A percentile compares a stretch with the other conserved stretches of the same genome.
Conservation (phyloP, 306 rosid species). For the Dryas drummondii region DNA sequence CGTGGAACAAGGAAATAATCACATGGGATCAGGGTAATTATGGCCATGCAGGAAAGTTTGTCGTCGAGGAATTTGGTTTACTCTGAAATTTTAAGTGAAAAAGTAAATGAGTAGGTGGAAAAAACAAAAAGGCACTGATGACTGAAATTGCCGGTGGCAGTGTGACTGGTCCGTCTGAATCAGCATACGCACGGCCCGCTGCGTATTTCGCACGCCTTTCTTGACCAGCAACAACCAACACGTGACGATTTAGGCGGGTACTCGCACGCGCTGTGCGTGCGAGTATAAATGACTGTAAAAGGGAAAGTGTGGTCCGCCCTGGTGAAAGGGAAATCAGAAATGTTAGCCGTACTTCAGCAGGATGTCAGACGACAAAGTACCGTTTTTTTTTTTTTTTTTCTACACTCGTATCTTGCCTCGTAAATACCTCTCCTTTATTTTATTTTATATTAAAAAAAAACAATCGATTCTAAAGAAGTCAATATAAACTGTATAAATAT, state of each 20-base stretch:
- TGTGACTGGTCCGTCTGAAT: background rate
- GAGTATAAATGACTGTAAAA: background rate
- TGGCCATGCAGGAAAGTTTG: background rate
- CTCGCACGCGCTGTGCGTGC: background rate
- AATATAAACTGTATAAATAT: too few species aligned
- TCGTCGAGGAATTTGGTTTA: background rate
- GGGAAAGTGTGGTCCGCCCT: background rate
- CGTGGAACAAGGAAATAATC: too few species aligned
- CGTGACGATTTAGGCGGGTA: background rate
- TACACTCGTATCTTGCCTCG: too few species aligned
- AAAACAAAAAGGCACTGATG: background rate
- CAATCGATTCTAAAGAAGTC: too few species aligned
- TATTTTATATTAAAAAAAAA: too few species aligned
- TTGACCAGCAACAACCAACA: constrained; percentile 11
- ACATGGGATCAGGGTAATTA: background rate
- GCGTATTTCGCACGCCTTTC: background rate
- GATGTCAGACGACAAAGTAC: too few species aligned
- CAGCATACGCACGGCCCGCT: background rate
- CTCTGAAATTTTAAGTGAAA: background rate
- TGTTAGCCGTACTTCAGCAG: too few species aligned
- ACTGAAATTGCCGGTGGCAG: background rate
- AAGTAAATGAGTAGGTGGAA: background rate
- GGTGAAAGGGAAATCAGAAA: too few species aligned
- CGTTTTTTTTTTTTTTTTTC: too few species aligned
- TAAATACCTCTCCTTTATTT: too few species aligned